Evolutionary conservation across 2,329 filamentous ascomycete genomes (phyloP), one percentile per base, ranked within the genome.

Genomic region (Paracamarosporium sp.): DNA sequence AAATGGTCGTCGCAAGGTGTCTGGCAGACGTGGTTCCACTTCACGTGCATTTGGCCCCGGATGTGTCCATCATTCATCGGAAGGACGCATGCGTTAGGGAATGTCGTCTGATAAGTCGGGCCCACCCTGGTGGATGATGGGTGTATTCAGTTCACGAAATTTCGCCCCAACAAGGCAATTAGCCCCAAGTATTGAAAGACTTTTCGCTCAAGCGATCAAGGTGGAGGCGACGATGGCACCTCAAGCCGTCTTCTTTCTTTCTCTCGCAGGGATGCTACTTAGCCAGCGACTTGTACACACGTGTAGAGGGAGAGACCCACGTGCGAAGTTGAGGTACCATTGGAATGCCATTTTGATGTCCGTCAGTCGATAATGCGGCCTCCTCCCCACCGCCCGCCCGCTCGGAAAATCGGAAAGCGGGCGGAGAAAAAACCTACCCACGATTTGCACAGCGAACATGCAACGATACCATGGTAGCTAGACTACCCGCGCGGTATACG

Each of bases 401-500:
- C 36, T 51, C 48, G 36, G 36, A 43, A 38, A 24, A 30, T 50
- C 47, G 33, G 47, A 50, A 15, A 24, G 33, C 47, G 47, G 47
- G 33, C 47, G 47, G 47, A 50, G 36, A 43, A 41, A 51, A 51
- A 51, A 31, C 36, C 36, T 41, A 30, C 48, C 36, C 20, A 31
- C n/a, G n/a, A 13, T 41, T 33, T 11, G 33, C 27, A 20, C 15
- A 24, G 33, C 2, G 6, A 22, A 38, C 25, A 8, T 40, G 48
- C 48, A 51, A 30, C 22, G 35, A 51, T 51, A 17, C 47, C 20
- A 38, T 48, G 46, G 46, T 30, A 40, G 47, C 27, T 51, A 51
- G 48, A 51, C 48, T 41, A 40, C 24, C 48, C 35, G 48, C 35
- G 12, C 11, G 15, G 30, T n/a, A 35, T 17, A 48, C 27, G 44